Percentiles rank a stretch among this genome's conserved stretches.
Conservation (phyloP, 768 basidiomycete genomes). For the Sarcodon aspratus region DNA sequence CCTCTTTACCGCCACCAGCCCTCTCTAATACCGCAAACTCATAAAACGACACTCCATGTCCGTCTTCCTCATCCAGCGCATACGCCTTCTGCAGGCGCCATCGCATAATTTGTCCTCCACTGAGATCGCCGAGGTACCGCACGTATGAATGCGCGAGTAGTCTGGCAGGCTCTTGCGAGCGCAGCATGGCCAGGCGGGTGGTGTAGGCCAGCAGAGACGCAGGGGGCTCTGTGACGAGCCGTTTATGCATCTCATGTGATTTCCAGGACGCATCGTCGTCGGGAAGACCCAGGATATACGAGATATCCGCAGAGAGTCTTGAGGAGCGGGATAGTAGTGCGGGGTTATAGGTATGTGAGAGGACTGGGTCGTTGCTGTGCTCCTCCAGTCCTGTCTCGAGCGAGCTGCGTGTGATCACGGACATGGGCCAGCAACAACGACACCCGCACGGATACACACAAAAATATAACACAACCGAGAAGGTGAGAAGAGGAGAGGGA, state of each 20-base stretch:
- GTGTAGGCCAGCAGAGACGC: slow-evolving; percentile 40
- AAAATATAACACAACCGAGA: too few relatives aligned
- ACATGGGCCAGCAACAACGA: too few relatives aligned
- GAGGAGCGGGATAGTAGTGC: slow-evolving; percentile 51
- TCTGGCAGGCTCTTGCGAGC: slow-evolving; percentile 31
- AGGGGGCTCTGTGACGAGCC: slow-evolving; percentile 35
- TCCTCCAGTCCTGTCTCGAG: slow-evolving; percentile 46
- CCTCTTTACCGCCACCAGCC: too few relatives aligned
- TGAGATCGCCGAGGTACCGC: slow-evolving; percentile 74
- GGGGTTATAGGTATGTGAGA: slow-evolving; percentile 66
- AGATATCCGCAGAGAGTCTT: slow-evolving; percentile 55
- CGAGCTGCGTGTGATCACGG: slow-evolving; percentile 22
- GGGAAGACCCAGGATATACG: slow-evolving; percentile 36
- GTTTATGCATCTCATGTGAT: slow-evolving; percentile 38
- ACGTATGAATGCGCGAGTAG: slow-evolving; percentile 75
- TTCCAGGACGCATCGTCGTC: slow-evolving; percentile 41
- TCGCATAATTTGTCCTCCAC: slow-evolving; percentile 65
- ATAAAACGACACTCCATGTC: slow-evolving; percentile 49
- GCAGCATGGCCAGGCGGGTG: slow-evolving; percentile 37
- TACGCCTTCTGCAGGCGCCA: slow-evolving; percentile 58
- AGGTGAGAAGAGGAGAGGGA: too few relatives aligned
- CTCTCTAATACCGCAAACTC: slow-evolving; percentile 48
- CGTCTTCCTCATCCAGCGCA: slow-evolving; percentile 31
- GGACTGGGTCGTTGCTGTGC: slow-evolving; percentile 48
- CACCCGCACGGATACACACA: too few relatives aligned